phyloP scores from a whole-genome alignment of 257 asterid species.

The Haberlea rhodopensis region DNA sequence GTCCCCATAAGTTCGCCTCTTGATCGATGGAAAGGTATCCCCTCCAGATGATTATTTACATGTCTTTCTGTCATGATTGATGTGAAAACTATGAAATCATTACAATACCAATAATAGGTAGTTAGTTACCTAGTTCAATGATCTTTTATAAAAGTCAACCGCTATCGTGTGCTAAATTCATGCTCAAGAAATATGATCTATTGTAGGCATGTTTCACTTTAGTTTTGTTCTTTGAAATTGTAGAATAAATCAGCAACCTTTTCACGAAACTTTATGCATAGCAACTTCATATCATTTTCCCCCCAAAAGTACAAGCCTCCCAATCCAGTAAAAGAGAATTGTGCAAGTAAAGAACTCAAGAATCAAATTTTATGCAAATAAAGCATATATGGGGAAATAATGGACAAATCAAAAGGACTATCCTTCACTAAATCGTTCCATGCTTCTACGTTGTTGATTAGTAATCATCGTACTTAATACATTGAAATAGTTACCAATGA shows the following conservation, averaged over 20 bases:
- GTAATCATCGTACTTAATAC: too few relatives aligned
- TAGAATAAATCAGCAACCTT: neutral
- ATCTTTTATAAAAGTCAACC: too few relatives aligned
- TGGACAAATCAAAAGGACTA: too few relatives aligned
- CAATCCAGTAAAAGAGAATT: constrained; percentile 17
- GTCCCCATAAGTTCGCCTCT: constrained; percentile 64
- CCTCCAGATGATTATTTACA: constrained; percentile 63
- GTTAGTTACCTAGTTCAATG: too few relatives aligned
- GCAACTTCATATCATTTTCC: constrained; percentile 23
- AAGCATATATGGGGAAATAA: neutral
- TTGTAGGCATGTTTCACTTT: too few relatives aligned
- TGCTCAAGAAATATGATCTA: too few relatives aligned
- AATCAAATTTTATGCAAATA: constrained; percentile 12
- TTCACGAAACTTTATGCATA: neutral
- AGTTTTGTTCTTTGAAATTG: neutral
- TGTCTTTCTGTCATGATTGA: constrained; percentile 60
- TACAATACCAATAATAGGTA: constrained; percentile 17
- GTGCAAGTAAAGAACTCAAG: constrained; percentile 4
- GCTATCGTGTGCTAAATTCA: too few relatives aligned
- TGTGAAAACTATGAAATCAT: constrained; percentile 21
- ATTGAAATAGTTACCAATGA: too few relatives aligned
- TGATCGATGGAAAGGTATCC: constrained; percentile 69
- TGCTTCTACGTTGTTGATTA: too few relatives aligned
- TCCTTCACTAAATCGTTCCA: too few relatives aligned
- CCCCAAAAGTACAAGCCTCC: constrained; percentile 28